phyloP scores from a whole-genome alignment of 805 yeast species.

The Maudiozyma bulderi region DNA sequence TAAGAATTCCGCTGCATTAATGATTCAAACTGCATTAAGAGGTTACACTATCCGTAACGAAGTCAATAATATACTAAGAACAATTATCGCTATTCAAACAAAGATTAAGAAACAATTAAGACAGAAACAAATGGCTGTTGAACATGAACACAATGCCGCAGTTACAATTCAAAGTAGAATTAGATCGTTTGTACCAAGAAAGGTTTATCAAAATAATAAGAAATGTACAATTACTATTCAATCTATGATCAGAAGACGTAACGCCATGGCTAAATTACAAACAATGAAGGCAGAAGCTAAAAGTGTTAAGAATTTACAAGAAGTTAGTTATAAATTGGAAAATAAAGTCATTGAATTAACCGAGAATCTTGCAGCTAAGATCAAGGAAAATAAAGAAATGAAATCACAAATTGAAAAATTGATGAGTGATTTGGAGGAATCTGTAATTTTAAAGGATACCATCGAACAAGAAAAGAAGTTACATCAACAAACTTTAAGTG shows the following conservation, averaged over 20 bases:
- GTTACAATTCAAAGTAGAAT: constrained; percentile 59
- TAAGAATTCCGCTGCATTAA: constrained; percentile 53
- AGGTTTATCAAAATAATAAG: constrained; percentile 35
- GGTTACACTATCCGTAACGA: constrained; percentile 40
- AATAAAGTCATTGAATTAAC: constrained; percentile 96
- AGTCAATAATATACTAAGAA: constrained; percentile 17
- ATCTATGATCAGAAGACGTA: constrained; percentile 63
- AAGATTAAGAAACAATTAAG: constrained; percentile 41
- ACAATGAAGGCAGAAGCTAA: constrained; percentile 77
- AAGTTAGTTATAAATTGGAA: constrained; percentile 86
- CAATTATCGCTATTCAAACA: constrained; percentile 40
- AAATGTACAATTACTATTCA: constrained; percentile 64
- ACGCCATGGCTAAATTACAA: constrained; percentile 58
- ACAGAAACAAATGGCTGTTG: constrained; percentile 42
- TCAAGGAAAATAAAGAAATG: constrained; percentile 71
- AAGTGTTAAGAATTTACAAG: constrained; percentile 80
- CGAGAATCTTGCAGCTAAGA: constrained; percentile 67
- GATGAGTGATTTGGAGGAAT: constrained; percentile 43
- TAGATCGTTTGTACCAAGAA: constrained; percentile 61
- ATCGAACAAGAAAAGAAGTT: constrained; percentile 48
- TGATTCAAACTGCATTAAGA: constrained; percentile 61
- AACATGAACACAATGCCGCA: constrained; percentile 56
- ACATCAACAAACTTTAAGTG: constrained; percentile 37
- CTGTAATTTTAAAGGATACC: constrained; percentile 42
- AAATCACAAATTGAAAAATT: constrained; percentile 47